Base-by-base conservation (phyloP, 192 early-diverging fungal species). In the Backusella mclennaniae region DNA sequence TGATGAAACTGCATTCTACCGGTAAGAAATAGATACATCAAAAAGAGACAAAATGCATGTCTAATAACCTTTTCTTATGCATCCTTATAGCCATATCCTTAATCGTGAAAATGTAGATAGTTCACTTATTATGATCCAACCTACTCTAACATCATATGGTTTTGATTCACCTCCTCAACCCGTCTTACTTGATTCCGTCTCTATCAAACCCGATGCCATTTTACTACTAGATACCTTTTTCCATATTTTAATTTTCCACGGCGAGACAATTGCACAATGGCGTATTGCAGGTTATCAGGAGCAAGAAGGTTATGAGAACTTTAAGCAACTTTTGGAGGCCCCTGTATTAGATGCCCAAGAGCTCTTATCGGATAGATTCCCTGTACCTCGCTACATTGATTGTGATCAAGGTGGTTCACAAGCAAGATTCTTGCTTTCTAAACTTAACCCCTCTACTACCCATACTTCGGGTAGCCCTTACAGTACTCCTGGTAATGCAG, bases 221-320 rank as follows among this genome's bases (percentile, higher is more conserved):
- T 75, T 99, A 41, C 84, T 99, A 8, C 85, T 99, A 35, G 98
- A 99, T 82, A 98, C 98, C 6, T 99, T 96, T 87, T 99, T 99
- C 93, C 96, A 99, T 82, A 93, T 98, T 53, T 91, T 99, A 23
- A 98, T 99, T 77, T 99, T 96, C 94, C 98, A 99, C 76, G 98
- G 98, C 56, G 95, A 96, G 78, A 97, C 95, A 1, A 94, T 99
- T 79, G 96, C 97, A 15, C 92, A 93, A 71, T 99, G 98, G 98
- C 88, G 98, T 53, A 95, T 96, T 73, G 95, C 95, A 6, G 93
- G 93, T 12, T 99, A 98, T 81, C 98, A 99, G 39, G 94, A 98
- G 56, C 92, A 97, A 80, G 91, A 93, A 26, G 93, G 92, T 63
- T 99, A 99, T 80, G 95, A 93, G 74, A 97, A 95, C 85, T 95